Percentiles rank a stretch among this genome's conserved stretches.
Conservation (phyloP, 495 filamentous ascomycete species). For the Xylaria telfairii region DNA sequence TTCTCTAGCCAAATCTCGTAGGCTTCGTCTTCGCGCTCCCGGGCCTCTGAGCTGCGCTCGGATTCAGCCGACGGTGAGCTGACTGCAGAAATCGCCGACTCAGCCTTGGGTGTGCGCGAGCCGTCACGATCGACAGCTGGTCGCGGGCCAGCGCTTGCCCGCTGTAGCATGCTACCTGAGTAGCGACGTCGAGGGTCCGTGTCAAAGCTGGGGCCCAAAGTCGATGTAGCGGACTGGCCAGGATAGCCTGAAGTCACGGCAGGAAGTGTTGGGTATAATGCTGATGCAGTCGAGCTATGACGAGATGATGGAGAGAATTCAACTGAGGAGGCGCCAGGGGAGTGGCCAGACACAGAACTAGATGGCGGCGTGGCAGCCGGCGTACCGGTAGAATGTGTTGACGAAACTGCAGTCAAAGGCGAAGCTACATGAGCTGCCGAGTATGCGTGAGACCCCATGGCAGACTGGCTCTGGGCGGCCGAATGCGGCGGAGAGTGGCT, state of each 20-base stretch:
- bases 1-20: conserved; percentile 86
- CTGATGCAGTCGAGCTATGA: conserved; percentile 62
- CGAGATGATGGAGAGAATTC: conserved; percentile 70
- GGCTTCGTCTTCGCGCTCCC: conserved; percentile 56
- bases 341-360: conserved; percentile 83
- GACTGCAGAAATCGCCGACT: conserved; percentile 47
- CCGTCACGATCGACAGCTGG: conserved; percentile 57
- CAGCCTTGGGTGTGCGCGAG: conserved; percentile 59
- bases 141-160: conserved; percentile 55
- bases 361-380: conserved; percentile 90
- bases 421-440: conserved; percentile 63
- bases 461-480: conserved; percentile 53
- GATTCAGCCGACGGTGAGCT: conserved; percentile 53
- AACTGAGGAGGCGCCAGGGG: conserved; percentile 70
- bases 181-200: conserved; percentile 81
- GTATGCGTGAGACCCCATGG: conserved; percentile 48
- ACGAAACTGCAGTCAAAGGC: conserved; percentile 62
- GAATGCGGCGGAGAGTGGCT: conserved; percentile 74
- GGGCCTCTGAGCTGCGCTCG: conserved; percentile 43
- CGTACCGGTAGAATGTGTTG: conserved; percentile 66
- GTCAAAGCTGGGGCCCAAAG: conserved; percentile 82
- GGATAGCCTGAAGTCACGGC: conserved; percentile 70
- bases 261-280: conserved; percentile 85
- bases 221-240: conserved; percentile 71
- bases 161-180: conserved; percentile 86